Conservation (phyloP, 2,329 filamentous ascomycete species). For the Dactylellina leptospora region DNA sequence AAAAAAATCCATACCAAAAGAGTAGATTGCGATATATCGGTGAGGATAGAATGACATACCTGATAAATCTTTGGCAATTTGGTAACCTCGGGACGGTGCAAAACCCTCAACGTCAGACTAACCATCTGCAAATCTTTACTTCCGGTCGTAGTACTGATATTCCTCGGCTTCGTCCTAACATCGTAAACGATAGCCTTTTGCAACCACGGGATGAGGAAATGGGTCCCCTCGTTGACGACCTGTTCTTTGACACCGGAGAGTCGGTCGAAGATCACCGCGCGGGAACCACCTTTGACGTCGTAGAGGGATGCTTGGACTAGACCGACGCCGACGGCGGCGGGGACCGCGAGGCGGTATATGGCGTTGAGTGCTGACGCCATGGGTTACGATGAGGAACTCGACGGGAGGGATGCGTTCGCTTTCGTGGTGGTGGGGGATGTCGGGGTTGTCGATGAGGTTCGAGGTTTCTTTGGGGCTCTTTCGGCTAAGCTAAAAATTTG, state of each 20-base stretch:
- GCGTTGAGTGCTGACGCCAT: conserved; percentile 68
- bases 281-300: conserved; percentile 93
- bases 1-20: no score
- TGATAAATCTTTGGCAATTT: conserved; percentile 97
- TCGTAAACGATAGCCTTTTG: conserved; percentile 95
- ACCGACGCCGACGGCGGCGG: conserved; percentile 73
- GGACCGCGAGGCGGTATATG: conserved; percentile 76
- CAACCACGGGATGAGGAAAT: conserved; percentile 95
- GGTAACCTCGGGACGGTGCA: conserved; percentile 93
- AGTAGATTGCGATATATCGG: no score
- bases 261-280: conserved; percentile 98
- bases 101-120: conserved; percentile 91
- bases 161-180: conserved; percentile 95
- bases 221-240: conserved; percentile 94
- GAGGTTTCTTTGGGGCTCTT: no score
- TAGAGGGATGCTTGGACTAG: conserved; percentile 83
- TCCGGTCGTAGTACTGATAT: conserved; percentile 96
- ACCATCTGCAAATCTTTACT: conserved; percentile 99
- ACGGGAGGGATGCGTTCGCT: neutral
- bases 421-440: conserved; percentile 13
- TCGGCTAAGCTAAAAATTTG: conserved; percentile 34
- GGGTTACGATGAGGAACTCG: conserved; percentile 51
- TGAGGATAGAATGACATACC: conserved; percentile 66
- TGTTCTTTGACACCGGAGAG: conserved; percentile 88
- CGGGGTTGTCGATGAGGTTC: no score